Conservation (phyloP, 2,329 filamentous ascomycete genomes). For the Aspergillus hortae region DNA sequence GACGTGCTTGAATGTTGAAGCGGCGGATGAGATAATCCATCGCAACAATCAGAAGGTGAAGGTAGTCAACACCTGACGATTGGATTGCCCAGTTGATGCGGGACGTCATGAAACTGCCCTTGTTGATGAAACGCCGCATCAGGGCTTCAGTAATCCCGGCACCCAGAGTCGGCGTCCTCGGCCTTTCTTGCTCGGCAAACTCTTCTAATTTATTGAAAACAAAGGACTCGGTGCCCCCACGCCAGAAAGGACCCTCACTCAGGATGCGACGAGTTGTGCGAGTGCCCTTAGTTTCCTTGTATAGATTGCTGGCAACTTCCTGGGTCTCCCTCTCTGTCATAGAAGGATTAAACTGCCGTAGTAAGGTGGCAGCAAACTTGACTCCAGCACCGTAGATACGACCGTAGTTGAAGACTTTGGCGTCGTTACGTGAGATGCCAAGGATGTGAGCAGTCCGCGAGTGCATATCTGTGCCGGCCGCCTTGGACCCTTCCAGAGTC, state of each 20-base stretch:
- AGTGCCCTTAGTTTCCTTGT: conserved; percentile 83
- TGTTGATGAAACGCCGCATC: conserved; percentile 81
- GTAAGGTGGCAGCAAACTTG: conserved; percentile 83
- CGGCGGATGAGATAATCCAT: conserved; percentile 92
- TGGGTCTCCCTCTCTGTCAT: conserved; percentile 76
- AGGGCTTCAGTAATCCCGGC: conserved; percentile 95
- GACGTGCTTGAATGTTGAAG: conserved; percentile 78
- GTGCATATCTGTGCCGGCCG: conserved; percentile 88
- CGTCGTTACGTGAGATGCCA: conserved; percentile 90
- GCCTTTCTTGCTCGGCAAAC: conserved; percentile 90
- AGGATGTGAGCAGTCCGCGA: conserved; percentile 89
- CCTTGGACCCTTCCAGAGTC: conserved; percentile 95
- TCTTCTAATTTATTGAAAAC: conserved; percentile 98
- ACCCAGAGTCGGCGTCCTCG: conserved; percentile 85
- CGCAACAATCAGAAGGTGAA: conserved; percentile 84
- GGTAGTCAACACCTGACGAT: conserved; percentile 93
- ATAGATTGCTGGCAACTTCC: conserved; percentile 73
- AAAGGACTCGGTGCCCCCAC: conserved; percentile 92
- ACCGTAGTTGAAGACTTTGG: conserved; percentile 98
- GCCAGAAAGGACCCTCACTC: conserved; percentile 79
- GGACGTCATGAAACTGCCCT: conserved; percentile 88
- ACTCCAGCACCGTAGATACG: conserved; percentile 97
- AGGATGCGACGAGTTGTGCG: conserved; percentile 74
- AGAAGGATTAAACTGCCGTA: conserved; percentile 88
- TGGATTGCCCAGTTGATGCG: conserved; percentile 99